A percentile compares a stretch with the other conserved stretches of the same genome.
phyloP scores from a whole-genome alignment of 2,329 filamentous ascomycete species.

The Pyricularia sp. region DNA sequence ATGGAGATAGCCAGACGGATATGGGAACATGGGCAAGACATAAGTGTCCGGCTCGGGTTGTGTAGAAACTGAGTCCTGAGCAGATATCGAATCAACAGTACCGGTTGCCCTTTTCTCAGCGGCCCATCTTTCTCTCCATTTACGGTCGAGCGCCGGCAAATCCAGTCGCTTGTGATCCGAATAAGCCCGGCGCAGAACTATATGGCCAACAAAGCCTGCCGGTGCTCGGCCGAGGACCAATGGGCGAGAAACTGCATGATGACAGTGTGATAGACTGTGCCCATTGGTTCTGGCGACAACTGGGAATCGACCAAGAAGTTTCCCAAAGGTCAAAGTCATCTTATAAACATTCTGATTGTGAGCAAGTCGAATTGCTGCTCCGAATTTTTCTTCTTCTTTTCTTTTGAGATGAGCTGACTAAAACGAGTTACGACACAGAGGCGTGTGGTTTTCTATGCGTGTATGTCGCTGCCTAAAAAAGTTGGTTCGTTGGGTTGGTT shows the following conservation, averaged over 20 bases:
- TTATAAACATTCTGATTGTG: constrained; percentile 11
- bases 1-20: constrained; percentile 76
- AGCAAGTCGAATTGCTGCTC: neutral
- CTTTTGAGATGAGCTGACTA: neutral
- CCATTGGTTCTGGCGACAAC: constrained; percentile 8
- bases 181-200: constrained; percentile 16
- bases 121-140: constrained; percentile 39
- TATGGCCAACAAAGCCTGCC: constrained; percentile 5
- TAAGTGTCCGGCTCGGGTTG: constrained; percentile 36
- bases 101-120: constrained; percentile 8
- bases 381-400: neutral
- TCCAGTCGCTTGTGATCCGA: constrained; percentile 25
- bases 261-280: constrained; percentile 3
- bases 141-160: constrained; percentile 32
- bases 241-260: neutral
- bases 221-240: constrained; percentile 4
- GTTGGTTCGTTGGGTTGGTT: neutral
- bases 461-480: neutral
- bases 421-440: neutral
- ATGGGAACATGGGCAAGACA: constrained; percentile 85
- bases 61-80: constrained; percentile 8
- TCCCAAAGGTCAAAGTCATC: constrained; percentile 16
- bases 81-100: neutral
- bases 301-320: constrained; percentile 15
- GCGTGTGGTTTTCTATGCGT: neutral